Conservation (phyloP, 495 filamentous ascomycete genomes). For the Lepidopterella palustris region DNA sequence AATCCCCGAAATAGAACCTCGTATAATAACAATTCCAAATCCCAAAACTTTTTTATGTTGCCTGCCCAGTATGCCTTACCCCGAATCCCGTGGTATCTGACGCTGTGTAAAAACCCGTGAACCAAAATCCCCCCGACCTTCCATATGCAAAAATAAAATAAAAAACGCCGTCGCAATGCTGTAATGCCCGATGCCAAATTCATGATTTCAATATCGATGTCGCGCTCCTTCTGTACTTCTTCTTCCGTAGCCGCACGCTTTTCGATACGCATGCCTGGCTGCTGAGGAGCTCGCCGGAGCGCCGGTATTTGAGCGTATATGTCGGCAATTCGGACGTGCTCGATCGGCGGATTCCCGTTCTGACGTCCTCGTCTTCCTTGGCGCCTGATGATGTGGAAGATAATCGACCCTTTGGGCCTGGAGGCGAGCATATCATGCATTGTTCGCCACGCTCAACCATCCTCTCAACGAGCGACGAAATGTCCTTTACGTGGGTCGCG, state of each 20-base stretch:
- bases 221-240: conserved; percentile 5
- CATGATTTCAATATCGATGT: conserved; percentile 7
- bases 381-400: neutral
- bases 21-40: no score
- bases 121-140: no score
- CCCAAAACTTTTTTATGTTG: neutral
- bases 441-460: conserved; percentile 30
- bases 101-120: no score
- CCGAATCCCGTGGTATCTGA: conserved; percentile 22
- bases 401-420: conserved; percentile 5
- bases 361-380: conserved; percentile 17
- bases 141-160: neutral
- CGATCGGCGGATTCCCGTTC: conserved; percentile 4
- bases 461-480: conserved; percentile 23
- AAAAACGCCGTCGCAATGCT: conserved; percentile 27
- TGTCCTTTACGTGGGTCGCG: conserved; percentile 25
- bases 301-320: conserved; percentile 7
- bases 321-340: neutral
- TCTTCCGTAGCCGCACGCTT: conserved; percentile 17
- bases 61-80: neutral
- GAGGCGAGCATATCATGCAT: conserved; percentile 21
- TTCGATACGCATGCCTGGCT: conserved; percentile 12
- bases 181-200: neutral
- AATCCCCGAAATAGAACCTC: no score
- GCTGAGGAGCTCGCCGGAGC: conserved; percentile 12